phyloP scores from a whole-genome alignment of 2,329 filamentous ascomycete genomes.

The Boeremia lycopersici region DNA sequence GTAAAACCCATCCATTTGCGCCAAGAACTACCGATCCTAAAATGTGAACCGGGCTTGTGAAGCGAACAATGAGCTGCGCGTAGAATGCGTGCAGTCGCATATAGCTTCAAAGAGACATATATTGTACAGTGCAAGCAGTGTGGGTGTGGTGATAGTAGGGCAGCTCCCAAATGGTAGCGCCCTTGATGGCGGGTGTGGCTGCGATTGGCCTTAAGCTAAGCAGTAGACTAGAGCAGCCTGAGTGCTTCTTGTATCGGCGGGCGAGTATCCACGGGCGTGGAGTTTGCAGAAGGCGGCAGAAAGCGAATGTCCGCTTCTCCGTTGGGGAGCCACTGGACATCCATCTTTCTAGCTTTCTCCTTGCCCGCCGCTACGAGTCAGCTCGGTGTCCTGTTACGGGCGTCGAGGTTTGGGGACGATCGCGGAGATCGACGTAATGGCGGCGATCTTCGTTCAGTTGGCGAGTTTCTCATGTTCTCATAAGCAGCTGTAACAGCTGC shows the following conservation, averaged over 20 bases:
- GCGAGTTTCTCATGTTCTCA: slow-evolving; percentile 35
- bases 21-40: neutral
- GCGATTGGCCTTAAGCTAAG: neutral
- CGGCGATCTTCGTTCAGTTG: slow-evolving; percentile 40
- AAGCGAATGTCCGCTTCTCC: slow-evolving; percentile 44
- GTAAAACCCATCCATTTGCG: neutral
- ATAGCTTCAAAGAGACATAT: neutral
- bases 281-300: slow-evolving; percentile 35
- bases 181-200: no score
- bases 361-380: slow-evolving; percentile 43
- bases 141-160: neutral
- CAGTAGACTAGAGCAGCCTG: neutral
- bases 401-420: slow-evolving; percentile 14
- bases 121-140: slow-evolving; percentile 2
- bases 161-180: no score
- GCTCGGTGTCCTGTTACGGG: slow-evolving; percentile 34
- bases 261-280: slow-evolving; percentile 16
- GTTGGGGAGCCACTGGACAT: slow-evolving; percentile 44
- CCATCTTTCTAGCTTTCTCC: slow-evolving; percentile 43
- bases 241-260: slow-evolving; percentile 18
- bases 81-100: neutral
- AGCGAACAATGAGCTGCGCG: neutral
- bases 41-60: neutral
- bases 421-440: slow-evolving; percentile 36
- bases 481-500: slow-evolving; percentile 37